These are phyloP conservation scores for Oryza meridionalis DNA, from an alignment of 176 grass and related monocot genomes.

Conservation along the genomic window DNA sequence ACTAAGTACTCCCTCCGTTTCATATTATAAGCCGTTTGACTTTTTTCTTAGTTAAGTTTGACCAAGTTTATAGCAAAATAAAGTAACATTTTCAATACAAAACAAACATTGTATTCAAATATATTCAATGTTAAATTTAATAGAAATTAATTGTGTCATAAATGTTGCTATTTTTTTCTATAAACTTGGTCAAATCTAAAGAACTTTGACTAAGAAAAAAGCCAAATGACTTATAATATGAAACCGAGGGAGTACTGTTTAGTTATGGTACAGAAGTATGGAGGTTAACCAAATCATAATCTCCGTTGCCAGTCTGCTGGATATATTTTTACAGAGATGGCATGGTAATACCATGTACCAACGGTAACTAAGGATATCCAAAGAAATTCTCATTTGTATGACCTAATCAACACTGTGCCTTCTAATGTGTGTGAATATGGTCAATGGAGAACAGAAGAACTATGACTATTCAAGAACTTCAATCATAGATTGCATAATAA, in stretches of 20 bases:
- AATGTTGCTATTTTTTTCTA: too few relatives aligned
- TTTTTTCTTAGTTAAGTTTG: too few relatives aligned
- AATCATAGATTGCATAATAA: conserved; percentile 16
- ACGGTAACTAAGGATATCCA: neutral
- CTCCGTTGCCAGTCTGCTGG: too few relatives aligned
- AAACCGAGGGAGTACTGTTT: neutral
- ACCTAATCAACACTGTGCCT: conserved; percentile 1
- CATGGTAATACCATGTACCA: conserved; percentile 4
- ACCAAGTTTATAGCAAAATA: too few relatives aligned
- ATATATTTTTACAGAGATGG: conserved; percentile 33
- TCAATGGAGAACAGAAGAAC: conserved; percentile 25
- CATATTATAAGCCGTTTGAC: too few relatives aligned
- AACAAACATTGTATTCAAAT: too few relatives aligned
- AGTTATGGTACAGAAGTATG: conserved; percentile 3
- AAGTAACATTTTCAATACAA: too few relatives aligned
- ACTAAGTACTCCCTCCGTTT: neutral
- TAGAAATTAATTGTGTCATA: too few relatives aligned
- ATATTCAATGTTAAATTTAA: too few relatives aligned
- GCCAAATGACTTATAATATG: too few relatives aligned
- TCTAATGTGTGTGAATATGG: neutral
- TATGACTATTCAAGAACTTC: conserved; percentile 7
- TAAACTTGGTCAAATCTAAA: too few relatives aligned
- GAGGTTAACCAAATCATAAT: neutral
- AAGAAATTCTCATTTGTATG: conserved; percentile 17
- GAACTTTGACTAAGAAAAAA: too few relatives aligned